A percentile compares a stretch with the other conserved stretches of the same genome.
Evolutionary conservation across 441 rosid genomes (phyloP).

Genomic region (Croton laevigatus): DNA sequence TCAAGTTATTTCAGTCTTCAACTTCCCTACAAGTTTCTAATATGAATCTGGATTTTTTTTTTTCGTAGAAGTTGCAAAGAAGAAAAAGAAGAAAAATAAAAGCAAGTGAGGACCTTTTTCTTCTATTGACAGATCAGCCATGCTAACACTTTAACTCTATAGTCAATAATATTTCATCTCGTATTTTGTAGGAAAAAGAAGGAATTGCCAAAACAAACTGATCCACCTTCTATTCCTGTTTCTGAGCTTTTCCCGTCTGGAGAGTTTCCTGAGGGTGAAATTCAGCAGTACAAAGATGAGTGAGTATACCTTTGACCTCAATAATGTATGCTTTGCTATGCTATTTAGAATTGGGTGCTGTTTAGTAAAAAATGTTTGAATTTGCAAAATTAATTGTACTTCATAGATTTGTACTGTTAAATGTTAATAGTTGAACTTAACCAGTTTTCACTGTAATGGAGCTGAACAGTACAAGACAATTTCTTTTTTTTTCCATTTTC

Average conservation of each 20-base stretch:
- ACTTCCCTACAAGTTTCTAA: neutral
- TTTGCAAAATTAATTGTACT: neutral
- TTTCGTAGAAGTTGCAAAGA: conserved; percentile 66
- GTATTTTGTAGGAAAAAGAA: conserved; percentile 71
- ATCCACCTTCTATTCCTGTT: conserved; percentile 84
- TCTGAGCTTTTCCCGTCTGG: conserved; percentile 77
- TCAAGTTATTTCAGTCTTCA: neutral
- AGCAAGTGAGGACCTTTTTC: conserved; percentile 69
- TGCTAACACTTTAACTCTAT: neutral
- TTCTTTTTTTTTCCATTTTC: neutral
- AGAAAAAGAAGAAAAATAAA: conserved; percentile 92
- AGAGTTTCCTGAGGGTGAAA: conserved; percentile 98
- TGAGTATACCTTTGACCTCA: conserved; percentile 32
- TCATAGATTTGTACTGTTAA: neutral
- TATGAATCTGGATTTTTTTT: conserved; percentile 8
- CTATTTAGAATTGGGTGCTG: neutral
- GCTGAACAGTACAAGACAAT: neutral
- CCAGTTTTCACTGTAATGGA: neutral
- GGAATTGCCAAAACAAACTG: conserved; percentile 65
- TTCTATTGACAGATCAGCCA: conserved; percentile 1
- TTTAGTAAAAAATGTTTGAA: conserved; percentile 7
- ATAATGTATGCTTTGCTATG: neutral
- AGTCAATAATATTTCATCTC: conserved; percentile 1
- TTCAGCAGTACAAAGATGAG: conserved; percentile 92
- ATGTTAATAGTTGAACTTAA: neutral